Percentiles rank a stretch among this genome's conserved stretches.
phyloP scores from a whole-genome alignment of 768 basidiomycete genomes.

The Hygrocybe coccinea region DNA sequence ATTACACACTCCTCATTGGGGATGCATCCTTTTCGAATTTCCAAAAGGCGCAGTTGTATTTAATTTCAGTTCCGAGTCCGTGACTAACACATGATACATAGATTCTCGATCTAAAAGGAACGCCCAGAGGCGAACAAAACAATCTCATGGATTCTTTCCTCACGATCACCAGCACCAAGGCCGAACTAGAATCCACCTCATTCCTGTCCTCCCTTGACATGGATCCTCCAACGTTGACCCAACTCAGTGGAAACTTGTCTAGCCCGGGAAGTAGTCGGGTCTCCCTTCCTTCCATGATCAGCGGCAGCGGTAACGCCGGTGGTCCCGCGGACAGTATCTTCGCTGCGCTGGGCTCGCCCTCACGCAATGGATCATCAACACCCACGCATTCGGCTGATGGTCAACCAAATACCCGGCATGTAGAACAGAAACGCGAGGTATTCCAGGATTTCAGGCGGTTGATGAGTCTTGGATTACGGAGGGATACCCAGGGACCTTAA shows the following conservation, averaged over 20 bases:
- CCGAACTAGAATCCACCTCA: slow-evolving; percentile 82
- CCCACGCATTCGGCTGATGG: slow-evolving; percentile 48
- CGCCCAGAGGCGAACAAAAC: slow-evolving; percentile 80
- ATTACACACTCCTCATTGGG: slow-evolving; percentile 90
- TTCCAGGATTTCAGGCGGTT: slow-evolving; percentile 87
- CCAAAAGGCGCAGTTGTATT: slow-evolving; percentile 67
- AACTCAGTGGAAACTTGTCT: slow-evolving; percentile 47
- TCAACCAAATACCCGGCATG: slow-evolving; percentile 33
- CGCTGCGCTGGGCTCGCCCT: slow-evolving; percentile 55
- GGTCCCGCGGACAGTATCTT: slow-evolving; percentile 48
- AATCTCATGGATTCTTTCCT: slow-evolving; percentile 87
- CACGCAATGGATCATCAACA: slow-evolving; percentile 57
- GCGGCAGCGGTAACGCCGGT: slow-evolving; percentile 18
- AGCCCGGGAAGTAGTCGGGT: slow-evolving; percentile 65
- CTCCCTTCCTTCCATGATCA: slow-evolving; percentile 40
- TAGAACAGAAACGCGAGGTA: slow-evolving; percentile 64
- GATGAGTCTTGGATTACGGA: slow-evolving; percentile 82
- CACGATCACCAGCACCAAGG: slow-evolving; percentile 86
- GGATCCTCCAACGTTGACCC: slow-evolving; percentile 63
- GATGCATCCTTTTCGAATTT: slow-evolving; percentile 96
- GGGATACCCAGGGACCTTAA: slow-evolving; percentile 44
- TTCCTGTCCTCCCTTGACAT: slow-evolving; percentile 94
- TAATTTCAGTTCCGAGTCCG: not conserved
- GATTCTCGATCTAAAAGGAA: slow-evolving; percentile 95
- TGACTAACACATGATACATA: slow-evolving; percentile 26